Percentiles rank a stretch among this genome's conserved stretches.
phyloP scores from a whole-genome alignment of 129 eudicot genomes.

The Artemisia annua region DNA sequence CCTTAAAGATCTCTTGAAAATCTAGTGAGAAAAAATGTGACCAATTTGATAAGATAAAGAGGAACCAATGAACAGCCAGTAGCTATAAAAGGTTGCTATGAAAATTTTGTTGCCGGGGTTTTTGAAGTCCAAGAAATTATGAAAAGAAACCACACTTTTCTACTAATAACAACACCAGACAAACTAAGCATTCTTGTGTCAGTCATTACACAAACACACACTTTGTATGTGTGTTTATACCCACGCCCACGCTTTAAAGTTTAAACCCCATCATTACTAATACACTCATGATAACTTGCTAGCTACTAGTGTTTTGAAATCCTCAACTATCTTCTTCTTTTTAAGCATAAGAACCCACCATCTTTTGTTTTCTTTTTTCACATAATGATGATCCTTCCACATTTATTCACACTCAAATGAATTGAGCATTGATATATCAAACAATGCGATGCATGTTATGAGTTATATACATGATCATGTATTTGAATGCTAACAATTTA shows the following conservation, averaged over 20 bases:
- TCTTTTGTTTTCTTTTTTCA: conserved; percentile 25
- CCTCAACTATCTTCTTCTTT: conserved; percentile 10
- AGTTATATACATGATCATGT: neutral
- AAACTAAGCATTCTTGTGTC: conserved; percentile 68
- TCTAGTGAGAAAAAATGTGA: conserved; percentile 47
- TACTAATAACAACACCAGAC: conserved; percentile 38
- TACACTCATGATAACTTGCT: conserved; percentile 34
- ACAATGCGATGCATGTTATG: conserved; percentile 1
- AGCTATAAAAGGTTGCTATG: conserved; percentile 45
- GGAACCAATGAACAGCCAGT: conserved; percentile 56
- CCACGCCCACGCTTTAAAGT: conserved; percentile 34
- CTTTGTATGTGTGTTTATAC: conserved; percentile 20
- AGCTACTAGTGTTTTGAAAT: conserved; percentile 14
- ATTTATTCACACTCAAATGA: conserved; percentile 26
- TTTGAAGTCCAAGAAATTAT: conserved; percentile 42
- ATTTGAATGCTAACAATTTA: neutral
- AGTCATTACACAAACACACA: conserved; percentile 35
- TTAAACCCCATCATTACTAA: conserved; percentile 35
- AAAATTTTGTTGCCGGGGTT: conserved; percentile 66
- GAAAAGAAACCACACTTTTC: conserved; percentile 39
- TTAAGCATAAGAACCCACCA: conserved; percentile 28
- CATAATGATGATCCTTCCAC: conserved; percentile 28
- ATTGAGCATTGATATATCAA: neutral
- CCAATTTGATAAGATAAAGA: conserved; percentile 59
- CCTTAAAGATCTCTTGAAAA: conserved; percentile 34